Conservation (phyloP, 2,329 filamentous ascomycete species). For the Venturia aucupariae region DNA sequence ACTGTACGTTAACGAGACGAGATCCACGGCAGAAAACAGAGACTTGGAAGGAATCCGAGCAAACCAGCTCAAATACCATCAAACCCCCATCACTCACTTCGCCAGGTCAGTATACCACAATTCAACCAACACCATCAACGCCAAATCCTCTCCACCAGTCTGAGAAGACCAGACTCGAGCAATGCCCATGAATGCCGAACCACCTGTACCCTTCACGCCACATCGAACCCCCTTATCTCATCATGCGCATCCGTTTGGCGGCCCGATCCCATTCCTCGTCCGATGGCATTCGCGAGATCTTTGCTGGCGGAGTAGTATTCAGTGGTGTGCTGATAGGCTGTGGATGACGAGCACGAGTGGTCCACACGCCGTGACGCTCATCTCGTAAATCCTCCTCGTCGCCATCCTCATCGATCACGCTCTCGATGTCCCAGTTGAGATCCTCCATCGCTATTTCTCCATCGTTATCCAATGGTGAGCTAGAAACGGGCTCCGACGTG, state of each 20-base stretch:
- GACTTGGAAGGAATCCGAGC: too few relatives aligned
- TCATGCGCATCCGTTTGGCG: constrained; percentile 2
- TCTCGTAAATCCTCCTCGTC: neutral
- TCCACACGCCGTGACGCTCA: neutral
- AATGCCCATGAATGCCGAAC: neutral
- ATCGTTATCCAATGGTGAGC: neutral
- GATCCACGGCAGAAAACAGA: too few relatives aligned
- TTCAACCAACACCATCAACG: neutral
- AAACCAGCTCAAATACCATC: neutral
- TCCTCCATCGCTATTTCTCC: neutral
- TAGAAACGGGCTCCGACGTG: neutral
- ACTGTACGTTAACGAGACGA: too few relatives aligned
- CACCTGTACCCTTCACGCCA: neutral
- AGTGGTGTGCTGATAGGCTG: neutral
- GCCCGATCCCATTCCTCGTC: neutral
- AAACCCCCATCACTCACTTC: neutral
- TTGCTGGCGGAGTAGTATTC: neutral
- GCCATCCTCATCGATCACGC: neutral
- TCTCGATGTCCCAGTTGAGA: neutral
- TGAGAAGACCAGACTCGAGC: neutral
- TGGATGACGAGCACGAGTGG: constrained; percentile 1
- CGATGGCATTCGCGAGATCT: neutral
- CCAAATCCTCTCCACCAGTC: neutral
- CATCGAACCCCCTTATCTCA: neutral
- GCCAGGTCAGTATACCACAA: neutral